phyloP scores from a whole-genome alignment of 192 early-diverging fungal genomes.

The Backusella luteola region DNA sequence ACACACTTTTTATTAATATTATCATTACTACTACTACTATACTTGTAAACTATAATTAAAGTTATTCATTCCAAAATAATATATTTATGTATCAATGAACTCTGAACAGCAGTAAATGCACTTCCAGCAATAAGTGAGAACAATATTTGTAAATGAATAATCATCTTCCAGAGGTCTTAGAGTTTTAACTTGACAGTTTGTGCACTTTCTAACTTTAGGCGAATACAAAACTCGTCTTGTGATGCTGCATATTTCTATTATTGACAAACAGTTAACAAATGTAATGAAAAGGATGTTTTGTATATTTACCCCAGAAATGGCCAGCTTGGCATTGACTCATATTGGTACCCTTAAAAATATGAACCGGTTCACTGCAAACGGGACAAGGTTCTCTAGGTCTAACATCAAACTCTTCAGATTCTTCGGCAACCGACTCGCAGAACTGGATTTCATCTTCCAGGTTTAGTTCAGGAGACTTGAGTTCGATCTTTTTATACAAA shows the following conservation, averaged over 20 bases:
- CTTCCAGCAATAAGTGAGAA: slow-evolving; percentile 3
- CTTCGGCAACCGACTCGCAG: not conserved
- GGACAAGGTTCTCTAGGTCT: not conserved
- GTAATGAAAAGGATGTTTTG: not conserved
- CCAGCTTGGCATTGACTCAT: slow-evolving; percentile 9
- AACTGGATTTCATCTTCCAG: not conserved
- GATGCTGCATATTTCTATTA: slow-evolving; percentile 17
- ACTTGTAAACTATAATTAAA: not conserved
- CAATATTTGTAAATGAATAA: slow-evolving; percentile 3
- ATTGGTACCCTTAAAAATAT: not conserved
- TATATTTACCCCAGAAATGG: slow-evolving; percentile 21
- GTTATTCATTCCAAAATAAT: not conserved
- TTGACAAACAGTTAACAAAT: not conserved
- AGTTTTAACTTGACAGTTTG: slow-evolving; percentile 12
- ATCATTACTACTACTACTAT: not conserved
- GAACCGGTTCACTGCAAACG: not conserved
- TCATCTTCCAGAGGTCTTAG: slow-evolving; percentile 6
- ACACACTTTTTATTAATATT: not conserved
- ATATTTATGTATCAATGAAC: not conserved
- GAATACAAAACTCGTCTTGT: slow-evolving; percentile 13
- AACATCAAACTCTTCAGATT: not conserved
- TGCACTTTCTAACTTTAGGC: slow-evolving; percentile 7
- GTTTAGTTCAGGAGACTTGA: not conserved
- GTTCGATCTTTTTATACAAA: not conserved
- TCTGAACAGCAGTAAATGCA: slow-evolving; percentile 12